phyloP scores from a whole-genome alignment of 306 rosid genomes.

The Ormosia semicastrata region DNA sequence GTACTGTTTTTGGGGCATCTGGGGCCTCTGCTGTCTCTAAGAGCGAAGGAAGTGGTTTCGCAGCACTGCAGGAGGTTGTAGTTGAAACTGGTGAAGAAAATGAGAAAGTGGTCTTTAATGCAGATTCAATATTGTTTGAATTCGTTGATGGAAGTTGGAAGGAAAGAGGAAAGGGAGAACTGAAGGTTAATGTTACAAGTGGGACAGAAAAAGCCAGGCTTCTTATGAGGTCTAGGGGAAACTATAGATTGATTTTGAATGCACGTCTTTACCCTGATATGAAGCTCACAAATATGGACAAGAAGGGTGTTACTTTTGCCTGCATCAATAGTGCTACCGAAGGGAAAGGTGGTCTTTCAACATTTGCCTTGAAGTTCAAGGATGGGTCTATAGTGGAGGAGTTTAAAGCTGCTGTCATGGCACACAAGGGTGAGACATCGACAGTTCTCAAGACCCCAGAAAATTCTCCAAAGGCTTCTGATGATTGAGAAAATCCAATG shows the following conservation, averaged over 20 bases:
- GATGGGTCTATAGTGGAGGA: slow-evolving; percentile 74
- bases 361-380: slow-evolving; percentile 89
- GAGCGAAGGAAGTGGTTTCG: slow-evolving; percentile 56
- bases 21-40: slow-evolving; percentile 51
- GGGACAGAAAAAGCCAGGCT: slow-evolving; percentile 64
- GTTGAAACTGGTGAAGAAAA: slow-evolving; percentile 97
- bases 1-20: slow-evolving; percentile 58
- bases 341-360: slow-evolving; percentile 68
- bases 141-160: slow-evolving; percentile 82
- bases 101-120: slow-evolving; percentile 66
- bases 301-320: slow-evolving; percentile 89
- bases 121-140: slow-evolving; percentile 78
- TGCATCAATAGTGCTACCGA: slow-evolving; percentile 86
- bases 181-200: slow-evolving; percentile 67
- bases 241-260: slow-evolving; percentile 78
- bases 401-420: slow-evolving; percentile 53
- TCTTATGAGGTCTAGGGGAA: slow-evolving; percentile 85
- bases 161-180: slow-evolving; percentile 95
- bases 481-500: slow-evolving; percentile 38
- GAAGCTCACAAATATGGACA: slow-evolving; percentile 88
- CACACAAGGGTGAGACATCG: slow-evolving; percentile 58
- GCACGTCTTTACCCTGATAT: slow-evolving; percentile 87
- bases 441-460: slow-evolving; percentile 69
- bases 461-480: slow-evolving; percentile 75
- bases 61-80: slow-evolving; percentile 72